Evolutionary conservation across 768 basidiomycete genomes (phyloP).

Genomic region (Tricholoma saponaceum): DNA sequence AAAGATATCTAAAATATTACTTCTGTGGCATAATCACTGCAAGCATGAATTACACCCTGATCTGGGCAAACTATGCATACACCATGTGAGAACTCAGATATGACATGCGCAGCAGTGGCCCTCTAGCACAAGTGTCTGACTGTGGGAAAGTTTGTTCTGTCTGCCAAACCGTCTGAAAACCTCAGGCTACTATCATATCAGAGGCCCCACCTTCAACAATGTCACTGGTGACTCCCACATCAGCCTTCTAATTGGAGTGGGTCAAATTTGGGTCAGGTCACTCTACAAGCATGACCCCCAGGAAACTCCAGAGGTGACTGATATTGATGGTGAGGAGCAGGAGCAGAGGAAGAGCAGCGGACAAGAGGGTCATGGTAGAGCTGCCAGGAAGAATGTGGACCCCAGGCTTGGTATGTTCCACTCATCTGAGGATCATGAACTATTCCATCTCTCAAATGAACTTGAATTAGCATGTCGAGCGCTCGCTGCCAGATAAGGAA

Average conservation of each 20-base stretch:
- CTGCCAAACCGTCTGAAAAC: too few relatives aligned
- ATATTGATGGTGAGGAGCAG: not conserved
- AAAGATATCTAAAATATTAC: too few relatives aligned
- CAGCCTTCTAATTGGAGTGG: not conserved
- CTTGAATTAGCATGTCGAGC: not conserved
- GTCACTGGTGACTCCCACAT: not conserved
- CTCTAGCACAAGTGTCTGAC: not conserved
- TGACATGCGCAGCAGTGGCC: too few relatives aligned
- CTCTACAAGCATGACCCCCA: not conserved
- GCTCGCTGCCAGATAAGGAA: too few relatives aligned
- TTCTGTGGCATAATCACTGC: too few relatives aligned
- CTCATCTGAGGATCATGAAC: not conserved
- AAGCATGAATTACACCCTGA: too few relatives aligned
- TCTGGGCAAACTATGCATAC: too few relatives aligned
- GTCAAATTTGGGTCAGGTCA: not conserved
- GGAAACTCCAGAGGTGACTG: not conserved
- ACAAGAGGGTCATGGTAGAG: not conserved
- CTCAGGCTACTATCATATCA: not conserved
- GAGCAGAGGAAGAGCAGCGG: not conserved
- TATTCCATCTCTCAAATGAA: not conserved
- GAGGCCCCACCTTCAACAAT: not conserved
- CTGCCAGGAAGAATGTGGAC: not conserved
- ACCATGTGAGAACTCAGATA: too few relatives aligned
- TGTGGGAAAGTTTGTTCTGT: not conserved
- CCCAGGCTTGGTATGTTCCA: not conserved